Percentiles rank a stretch among this genome's conserved stretches.
phyloP scores from a whole-genome alignment of 2,329 filamentous ascomycete genomes.

The Fusarium denticulatum region DNA sequence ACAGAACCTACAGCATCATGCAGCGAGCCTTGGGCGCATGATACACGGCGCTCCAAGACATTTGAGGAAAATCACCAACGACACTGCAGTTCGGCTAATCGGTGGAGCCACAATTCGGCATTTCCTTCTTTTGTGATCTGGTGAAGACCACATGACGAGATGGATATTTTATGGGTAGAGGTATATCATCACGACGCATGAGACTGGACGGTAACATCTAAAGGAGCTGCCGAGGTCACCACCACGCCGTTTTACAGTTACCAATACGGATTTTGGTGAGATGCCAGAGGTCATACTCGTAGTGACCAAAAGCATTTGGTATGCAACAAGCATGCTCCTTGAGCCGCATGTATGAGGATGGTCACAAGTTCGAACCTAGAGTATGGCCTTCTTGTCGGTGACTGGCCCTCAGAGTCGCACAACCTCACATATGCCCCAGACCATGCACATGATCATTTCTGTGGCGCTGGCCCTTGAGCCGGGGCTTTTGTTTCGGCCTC shows the following conservation, averaged over 20 bases:
- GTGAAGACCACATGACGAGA: slow-evolving; percentile 6
- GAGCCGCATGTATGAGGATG: slow-evolving; percentile 1
- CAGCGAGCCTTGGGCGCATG: slow-evolving; percentile 10
- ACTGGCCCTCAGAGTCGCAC: slow-evolving; percentile 14
- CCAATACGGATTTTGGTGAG: not conserved
- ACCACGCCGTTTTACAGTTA: not conserved
- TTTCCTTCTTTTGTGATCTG: not conserved
- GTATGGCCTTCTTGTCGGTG: not conserved
- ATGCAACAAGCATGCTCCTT: not conserved
- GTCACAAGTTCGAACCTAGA: slow-evolving; percentile 17
- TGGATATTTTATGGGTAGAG: not conserved
- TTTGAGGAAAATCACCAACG: not conserved
- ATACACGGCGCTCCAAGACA: slow-evolving; percentile 19
- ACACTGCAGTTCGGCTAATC: slow-evolving; percentile 19
- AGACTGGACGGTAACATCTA: not conserved
- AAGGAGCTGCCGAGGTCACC: not conserved
- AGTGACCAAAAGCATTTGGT: not conserved
- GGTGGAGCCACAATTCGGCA: slow-evolving; percentile 8
- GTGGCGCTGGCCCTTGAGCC: not conserved
- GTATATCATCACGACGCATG: not conserved
- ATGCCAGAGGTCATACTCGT: too few relatives aligned
- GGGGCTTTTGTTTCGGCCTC: slow-evolving; percentile 29
- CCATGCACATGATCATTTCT: slow-evolving; percentile 11
- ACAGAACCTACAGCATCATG: slow-evolving; percentile 1
- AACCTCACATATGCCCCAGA: slow-evolving; percentile 4